Evolutionary conservation across 1,284 basidiomycete genomes (phyloP).

Genomic region (Microbotryomycetes sp.): DNA sequence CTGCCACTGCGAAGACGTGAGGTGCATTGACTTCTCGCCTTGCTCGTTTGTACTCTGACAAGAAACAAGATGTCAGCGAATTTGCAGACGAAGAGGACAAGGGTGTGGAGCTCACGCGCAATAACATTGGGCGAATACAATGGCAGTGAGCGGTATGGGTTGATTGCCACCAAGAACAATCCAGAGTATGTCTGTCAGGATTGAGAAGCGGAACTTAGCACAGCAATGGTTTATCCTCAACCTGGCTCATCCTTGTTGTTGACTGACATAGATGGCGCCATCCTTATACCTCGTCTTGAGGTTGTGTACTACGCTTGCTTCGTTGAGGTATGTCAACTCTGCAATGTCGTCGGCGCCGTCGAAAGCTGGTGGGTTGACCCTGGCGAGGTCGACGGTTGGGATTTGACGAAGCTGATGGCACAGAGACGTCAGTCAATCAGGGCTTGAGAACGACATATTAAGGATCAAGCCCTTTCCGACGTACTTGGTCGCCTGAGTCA

Average conservation of each 20-base stretch:
- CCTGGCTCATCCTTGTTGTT: too few relatives aligned
- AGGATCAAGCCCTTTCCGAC: constrained; percentile 28
- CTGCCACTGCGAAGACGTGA: constrained; percentile 95
- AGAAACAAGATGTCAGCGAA: constrained; percentile 50
- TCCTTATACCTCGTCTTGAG: constrained; percentile 84
- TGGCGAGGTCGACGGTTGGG: constrained; percentile 20
- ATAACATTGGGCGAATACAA: constrained; percentile 61
- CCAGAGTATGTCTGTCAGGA: constrained; percentile 77
- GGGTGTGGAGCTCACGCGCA: constrained; percentile 21
- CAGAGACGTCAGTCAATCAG: constrained; percentile 1
- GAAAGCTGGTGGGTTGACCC: constrained; percentile 88
- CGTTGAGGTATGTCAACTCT: constrained; percentile 94
- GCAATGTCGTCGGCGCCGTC: constrained; percentile 97
- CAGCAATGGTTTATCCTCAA: too few relatives aligned
- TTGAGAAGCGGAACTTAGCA: constrained; percentile 3
- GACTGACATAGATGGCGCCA: constrained; percentile 86
- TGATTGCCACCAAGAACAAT: constrained; percentile 94
- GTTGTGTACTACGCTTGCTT: constrained; percentile 98
- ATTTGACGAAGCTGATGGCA: constrained; percentile 17
- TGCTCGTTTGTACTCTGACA: constrained; percentile 86
- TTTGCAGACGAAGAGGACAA: neutral
- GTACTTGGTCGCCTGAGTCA: constrained; percentile 68
- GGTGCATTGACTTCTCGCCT: constrained; percentile 92
- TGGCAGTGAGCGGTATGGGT: constrained; percentile 88
- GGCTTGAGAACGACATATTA: too few relatives aligned